A percentile compares a stretch with the other conserved stretches of the same genome.
Conservation (phyloP, 2,329 filamentous ascomycete species). For the Xylaria multiplex region DNA sequence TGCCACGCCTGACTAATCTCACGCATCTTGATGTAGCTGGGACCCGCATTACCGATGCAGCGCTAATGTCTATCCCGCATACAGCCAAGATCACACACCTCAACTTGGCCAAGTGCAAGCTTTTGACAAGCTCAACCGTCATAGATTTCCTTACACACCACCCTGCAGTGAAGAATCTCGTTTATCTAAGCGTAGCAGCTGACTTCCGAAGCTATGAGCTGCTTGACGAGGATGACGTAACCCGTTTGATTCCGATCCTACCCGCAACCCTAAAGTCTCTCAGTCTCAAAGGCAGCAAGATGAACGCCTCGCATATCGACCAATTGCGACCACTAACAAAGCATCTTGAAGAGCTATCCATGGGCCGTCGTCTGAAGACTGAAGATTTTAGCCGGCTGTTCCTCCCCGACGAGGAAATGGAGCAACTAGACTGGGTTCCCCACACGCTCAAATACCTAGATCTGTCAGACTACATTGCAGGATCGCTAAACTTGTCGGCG, state of each 20-base stretch:
- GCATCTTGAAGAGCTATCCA: slow-evolving; percentile 78
- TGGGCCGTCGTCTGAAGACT: slow-evolving; percentile 74
- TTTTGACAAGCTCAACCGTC: slow-evolving; percentile 72
- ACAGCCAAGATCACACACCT: slow-evolving; percentile 79
- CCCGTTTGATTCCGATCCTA: slow-evolving; percentile 71
- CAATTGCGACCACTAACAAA: slow-evolving; percentile 73
- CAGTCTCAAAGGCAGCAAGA: slow-evolving; percentile 78
- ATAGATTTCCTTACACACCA: slow-evolving; percentile 77
- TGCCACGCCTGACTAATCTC: slow-evolving; percentile 74
- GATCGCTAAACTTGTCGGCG: slow-evolving; percentile 68
- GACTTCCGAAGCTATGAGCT: slow-evolving; percentile 79
- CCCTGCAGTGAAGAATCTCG: slow-evolving; percentile 72
- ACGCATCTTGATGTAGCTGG: slow-evolving; percentile 85
- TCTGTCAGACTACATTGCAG: slow-evolving; percentile 74
- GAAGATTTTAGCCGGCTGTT: slow-evolving; percentile 74
- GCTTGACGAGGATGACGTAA: slow-evolving; percentile 72
- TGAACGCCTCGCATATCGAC: slow-evolving; percentile 71
- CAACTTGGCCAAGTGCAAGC: slow-evolving; percentile 79
- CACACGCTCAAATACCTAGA: slow-evolving; percentile 79
- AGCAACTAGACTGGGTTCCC: slow-evolving; percentile 59
- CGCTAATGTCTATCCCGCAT: slow-evolving; percentile 75
- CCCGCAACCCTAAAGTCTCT: slow-evolving; percentile 76
- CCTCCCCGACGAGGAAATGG: slow-evolving; percentile 56
- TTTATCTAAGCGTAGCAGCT: slow-evolving; percentile 77
- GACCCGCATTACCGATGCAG: slow-evolving; percentile 77